These are phyloP conservation scores for Tetradesmus lagerheimii DNA, from an alignment of 139 green algal genomes.

Conservation along the genomic window DNA sequence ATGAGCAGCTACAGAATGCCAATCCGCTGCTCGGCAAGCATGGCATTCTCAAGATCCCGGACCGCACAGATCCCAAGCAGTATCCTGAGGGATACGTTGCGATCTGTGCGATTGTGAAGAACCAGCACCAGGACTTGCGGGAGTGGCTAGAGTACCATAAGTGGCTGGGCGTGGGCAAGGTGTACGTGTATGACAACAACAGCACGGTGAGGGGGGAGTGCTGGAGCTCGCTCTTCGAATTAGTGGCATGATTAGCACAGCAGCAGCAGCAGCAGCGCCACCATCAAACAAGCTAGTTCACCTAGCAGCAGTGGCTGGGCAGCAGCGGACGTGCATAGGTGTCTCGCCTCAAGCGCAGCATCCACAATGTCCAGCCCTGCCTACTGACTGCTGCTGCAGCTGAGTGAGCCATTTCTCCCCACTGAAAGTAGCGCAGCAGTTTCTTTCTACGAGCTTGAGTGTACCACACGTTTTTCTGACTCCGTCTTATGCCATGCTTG, in stretches of 20 bases:
- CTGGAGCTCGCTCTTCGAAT: too few relatives aligned
- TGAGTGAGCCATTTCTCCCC: too few relatives aligned
- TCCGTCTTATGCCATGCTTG: too few relatives aligned
- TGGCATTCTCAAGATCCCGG: slow-evolving; percentile 12
- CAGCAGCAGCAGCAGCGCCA: background rate
- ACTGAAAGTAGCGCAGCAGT: too few relatives aligned
- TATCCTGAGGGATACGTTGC: slow-evolving; percentile 53
- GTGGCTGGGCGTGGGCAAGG: slow-evolving; percentile 50
- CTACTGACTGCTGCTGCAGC: background rate
- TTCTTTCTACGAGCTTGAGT: too few relatives aligned
- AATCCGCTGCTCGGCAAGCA: slow-evolving; percentile 28
- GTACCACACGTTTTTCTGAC: too few relatives aligned
- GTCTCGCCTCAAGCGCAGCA: background rate
- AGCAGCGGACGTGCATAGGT: background rate
- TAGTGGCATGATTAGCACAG: background rate
- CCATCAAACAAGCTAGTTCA: background rate
- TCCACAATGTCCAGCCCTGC: background rate
- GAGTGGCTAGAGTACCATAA: slow-evolving; percentile 66
- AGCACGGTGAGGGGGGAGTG: slow-evolving; percentile 52
- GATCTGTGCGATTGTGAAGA: slow-evolving; percentile 55
- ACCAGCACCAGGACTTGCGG: slow-evolving; percentile 56
- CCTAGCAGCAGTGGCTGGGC: background rate
- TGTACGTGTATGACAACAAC: slow-evolving; percentile 69
- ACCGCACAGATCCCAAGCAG: background rate
- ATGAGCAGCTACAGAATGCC: slow-evolving; percentile 38